A percentile compares a stretch with the other conserved stretches of the same genome.
phyloP scores from a whole-genome alignment of 129 eudicot genomes.

The Smallanthus sonchifolius region DNA sequence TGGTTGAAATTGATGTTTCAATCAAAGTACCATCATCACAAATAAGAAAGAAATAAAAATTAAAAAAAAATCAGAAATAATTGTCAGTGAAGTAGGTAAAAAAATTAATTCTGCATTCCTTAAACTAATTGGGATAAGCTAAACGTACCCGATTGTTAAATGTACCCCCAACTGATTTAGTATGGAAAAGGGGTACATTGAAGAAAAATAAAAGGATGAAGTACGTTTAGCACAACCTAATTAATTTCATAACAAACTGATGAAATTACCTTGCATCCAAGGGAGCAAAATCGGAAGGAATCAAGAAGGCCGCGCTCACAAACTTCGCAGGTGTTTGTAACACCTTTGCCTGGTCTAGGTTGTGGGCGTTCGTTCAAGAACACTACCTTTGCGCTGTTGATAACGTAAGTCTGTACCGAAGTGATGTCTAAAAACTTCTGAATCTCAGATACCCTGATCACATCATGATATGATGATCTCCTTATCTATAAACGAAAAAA shows the following conservation, averaged over 20 bases:
- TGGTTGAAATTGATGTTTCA: conserved; percentile 15
- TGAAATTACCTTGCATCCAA: conserved; percentile 85
- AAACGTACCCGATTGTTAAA: too few relatives aligned
- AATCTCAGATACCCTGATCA: conserved; percentile 82
- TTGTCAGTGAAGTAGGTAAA: too few relatives aligned
- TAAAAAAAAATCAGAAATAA: too few relatives aligned
- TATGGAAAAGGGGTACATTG: too few relatives aligned
- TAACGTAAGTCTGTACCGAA: conserved; percentile 80
- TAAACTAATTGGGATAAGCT: too few relatives aligned
- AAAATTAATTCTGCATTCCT: too few relatives aligned
- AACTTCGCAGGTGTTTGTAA: conserved; percentile 78
- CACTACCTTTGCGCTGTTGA: conserved; percentile 89
- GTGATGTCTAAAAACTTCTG: conserved; percentile 73
- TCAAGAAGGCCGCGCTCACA: conserved; percentile 95
- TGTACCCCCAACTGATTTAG: too few relatives aligned
- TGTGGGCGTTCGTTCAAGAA: conserved; percentile 92
- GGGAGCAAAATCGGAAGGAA: conserved; percentile 83
- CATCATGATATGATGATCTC: conserved; percentile 96
- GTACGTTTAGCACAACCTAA: too few relatives aligned
- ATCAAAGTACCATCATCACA: background rate
- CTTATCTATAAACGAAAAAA: conserved; percentile 47
- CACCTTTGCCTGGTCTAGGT: conserved; percentile 96
- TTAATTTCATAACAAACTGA: background rate
- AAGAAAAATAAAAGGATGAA: too few relatives aligned
- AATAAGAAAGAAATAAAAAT: too few relatives aligned